These are phyloP conservation scores for Malassezia globosa DNA, from an alignment of 1,284 basidiomycete species.

Conservation along the genomic window DNA sequence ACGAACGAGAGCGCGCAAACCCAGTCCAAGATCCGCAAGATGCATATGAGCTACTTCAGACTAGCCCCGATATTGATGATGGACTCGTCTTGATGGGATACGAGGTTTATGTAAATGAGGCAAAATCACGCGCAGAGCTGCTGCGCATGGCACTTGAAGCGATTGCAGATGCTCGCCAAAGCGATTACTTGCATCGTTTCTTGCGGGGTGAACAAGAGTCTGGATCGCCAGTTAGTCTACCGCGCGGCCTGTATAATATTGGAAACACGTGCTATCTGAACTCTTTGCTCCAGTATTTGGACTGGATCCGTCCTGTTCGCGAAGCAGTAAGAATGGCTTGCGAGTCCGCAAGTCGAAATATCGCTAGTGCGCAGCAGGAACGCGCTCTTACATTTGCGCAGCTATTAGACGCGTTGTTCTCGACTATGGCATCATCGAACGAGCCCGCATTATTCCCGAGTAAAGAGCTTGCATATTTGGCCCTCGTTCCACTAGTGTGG, in stretches of 20 bases:
- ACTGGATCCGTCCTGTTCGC: slow-evolving; percentile 78
- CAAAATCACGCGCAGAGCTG: slow-evolving; percentile 30
- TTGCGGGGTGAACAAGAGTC: slow-evolving; percentile 52
- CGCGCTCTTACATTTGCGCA: slow-evolving; percentile 53
- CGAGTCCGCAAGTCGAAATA: slow-evolving; percentile 13
- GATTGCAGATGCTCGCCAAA: slow-evolving; percentile 59
- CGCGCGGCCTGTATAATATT: slow-evolving; percentile 77
- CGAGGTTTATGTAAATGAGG: slow-evolving; percentile 62
- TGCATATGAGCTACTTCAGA: slow-evolving; percentile 63
- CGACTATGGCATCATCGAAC: slow-evolving; percentile 61
- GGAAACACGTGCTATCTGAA: slow-evolving; percentile 90
- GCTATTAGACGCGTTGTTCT: slow-evolving; percentile 67
- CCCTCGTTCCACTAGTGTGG: slow-evolving; percentile 79
- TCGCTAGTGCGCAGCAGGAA: slow-evolving; percentile 48
- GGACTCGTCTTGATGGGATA: slow-evolving; percentile 63
- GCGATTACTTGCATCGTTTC: slow-evolving; percentile 58
- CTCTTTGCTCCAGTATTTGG: slow-evolving; percentile 79
- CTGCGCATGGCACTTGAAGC: slow-evolving; percentile 46
- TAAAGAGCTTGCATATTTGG: slow-evolving; percentile 78
- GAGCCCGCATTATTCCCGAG: slow-evolving; percentile 65
- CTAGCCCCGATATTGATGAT: slow-evolving; percentile 62
- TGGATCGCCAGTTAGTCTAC: slow-evolving; percentile 49
- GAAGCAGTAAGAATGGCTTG: slow-evolving; percentile 61
- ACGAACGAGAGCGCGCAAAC: not conserved
- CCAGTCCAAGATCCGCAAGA: slow-evolving; percentile 54